These are phyloP conservation scores for Zymoseptoria ardabiliae DNA, from an alignment of 2,329 filamentous ascomycete species.

Conservation along the genomic window DNA sequence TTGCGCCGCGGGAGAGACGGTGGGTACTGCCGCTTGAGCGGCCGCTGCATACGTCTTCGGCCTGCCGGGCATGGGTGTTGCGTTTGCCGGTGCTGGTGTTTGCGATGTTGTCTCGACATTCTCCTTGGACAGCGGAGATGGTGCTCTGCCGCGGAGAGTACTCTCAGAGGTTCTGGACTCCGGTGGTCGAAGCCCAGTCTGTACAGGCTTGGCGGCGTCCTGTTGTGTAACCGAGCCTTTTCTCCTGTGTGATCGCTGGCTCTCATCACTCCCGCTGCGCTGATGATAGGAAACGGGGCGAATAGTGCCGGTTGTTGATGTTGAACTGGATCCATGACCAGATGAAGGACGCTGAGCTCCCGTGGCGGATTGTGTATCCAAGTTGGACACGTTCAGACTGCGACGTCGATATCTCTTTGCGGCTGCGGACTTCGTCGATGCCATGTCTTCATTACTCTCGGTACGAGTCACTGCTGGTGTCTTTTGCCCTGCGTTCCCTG, in stretches of 20 bases:
- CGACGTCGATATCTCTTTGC: slow-evolving; percentile 72
- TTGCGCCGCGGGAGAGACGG: slow-evolving; percentile 64
- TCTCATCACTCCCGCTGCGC: slow-evolving; percentile 30
- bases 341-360: slow-evolving; percentile 21
- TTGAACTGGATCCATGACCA: slow-evolving; percentile 19
- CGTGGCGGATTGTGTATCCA: slow-evolving; percentile 33
- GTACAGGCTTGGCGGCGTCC: slow-evolving; percentile 13
- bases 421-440: slow-evolving; percentile 55
- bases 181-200: slow-evolving; percentile 9
- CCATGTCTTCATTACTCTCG: slow-evolving; percentile 61
- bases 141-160: slow-evolving; percentile 35
- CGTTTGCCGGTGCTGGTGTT: slow-evolving; percentile 5
- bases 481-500: not conserved
- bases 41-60: slow-evolving; percentile 27
- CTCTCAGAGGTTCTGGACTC: slow-evolving; percentile 30
- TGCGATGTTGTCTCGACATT: slow-evolving; percentile 30
- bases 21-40: slow-evolving; percentile 20
- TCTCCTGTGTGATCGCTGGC: slow-evolving; percentile 14
- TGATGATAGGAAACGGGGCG: slow-evolving; percentile 27
- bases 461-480: slow-evolving; percentile 7
- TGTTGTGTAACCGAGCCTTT: slow-evolving; percentile 5
- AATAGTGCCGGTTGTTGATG: slow-evolving; percentile 27
- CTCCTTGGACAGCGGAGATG: slow-evolving; percentile 42
- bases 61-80: slow-evolving; percentile 18
- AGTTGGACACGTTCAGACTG: slow-evolving; percentile 60